Conservation (phyloP, 345 rosid genomes). For the Bretschneidera sinensis region DNA sequence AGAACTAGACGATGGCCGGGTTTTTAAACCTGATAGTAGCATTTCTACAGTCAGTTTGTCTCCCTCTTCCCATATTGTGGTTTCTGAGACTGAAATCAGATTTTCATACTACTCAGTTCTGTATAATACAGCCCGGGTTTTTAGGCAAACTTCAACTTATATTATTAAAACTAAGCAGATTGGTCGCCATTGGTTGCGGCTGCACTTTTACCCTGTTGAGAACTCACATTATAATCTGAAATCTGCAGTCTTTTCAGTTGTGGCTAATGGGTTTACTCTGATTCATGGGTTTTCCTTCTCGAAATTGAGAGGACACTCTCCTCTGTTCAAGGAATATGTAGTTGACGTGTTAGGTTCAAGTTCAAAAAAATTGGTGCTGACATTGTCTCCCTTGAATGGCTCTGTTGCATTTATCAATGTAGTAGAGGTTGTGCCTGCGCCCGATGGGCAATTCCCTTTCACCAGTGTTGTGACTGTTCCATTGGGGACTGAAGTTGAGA, state of each 20-base stretch:
- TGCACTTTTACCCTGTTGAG: conserved; percentile 9
- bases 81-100: neutral
- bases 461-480: conserved; percentile 13
- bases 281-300: conserved; percentile 11
- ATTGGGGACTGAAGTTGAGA: conserved; percentile 13
- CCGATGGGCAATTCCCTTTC: conserved; percentile 12
- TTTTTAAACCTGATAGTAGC: conserved; percentile 19
- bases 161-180: conserved; percentile 15
- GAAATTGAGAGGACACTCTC: neutral
- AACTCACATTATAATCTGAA: conserved; percentile 10
- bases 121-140: conserved; percentile 19
- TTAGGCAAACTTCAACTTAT: conserved; percentile 9
- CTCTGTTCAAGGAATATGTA: conserved; percentile 19
- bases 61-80: conserved; percentile 10
- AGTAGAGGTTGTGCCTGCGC: conserved; percentile 17
- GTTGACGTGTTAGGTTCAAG: conserved; percentile 11
- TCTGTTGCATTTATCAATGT: conserved; percentile 22
- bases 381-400: conserved; percentile 13
- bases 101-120: conserved; percentile 5
- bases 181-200: conserved; percentile 21
- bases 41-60: conserved; percentile 4
- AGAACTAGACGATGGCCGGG: conserved; percentile 12
- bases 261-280: conserved; percentile 18
- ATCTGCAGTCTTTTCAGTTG: conserved; percentile 22
- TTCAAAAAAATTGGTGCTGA: conserved; percentile 11